phyloP scores from a whole-genome alignment of 305 asterid species.

The Rubia peregrina region DNA sequence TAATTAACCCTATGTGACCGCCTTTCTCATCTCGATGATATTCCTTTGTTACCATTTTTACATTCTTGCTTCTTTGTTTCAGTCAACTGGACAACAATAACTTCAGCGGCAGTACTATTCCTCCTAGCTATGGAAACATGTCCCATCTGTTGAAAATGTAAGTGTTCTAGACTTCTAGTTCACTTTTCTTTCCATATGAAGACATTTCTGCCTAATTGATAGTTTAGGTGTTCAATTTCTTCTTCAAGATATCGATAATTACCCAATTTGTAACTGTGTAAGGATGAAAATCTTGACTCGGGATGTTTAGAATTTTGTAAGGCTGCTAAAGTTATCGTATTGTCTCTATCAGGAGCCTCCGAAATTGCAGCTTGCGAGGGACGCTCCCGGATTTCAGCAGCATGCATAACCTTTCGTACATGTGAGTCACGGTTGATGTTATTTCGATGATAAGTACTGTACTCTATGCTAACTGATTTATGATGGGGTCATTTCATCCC shows the following conservation, averaged over 20 bases:
- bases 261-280: background rate
- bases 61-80: constrained; percentile 21
- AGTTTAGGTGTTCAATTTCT: background rate
- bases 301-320: background rate
- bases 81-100: constrained; percentile 97
- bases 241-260: background rate
- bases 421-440: constrained; percentile 42
- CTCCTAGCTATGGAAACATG: constrained; percentile 73
- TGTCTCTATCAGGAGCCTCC: constrained; percentile 68
- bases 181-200: constrained; percentile 15
- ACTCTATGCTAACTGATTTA: background rate
- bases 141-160: constrained; percentile 71
- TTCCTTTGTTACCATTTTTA: constrained; percentile 14
- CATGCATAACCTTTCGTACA: constrained; percentile 51
- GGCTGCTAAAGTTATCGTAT: constrained; percentile 7
- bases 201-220: background rate
- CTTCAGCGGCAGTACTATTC: constrained; percentile 63
- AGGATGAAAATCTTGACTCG: background rate
- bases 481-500: constrained; percentile 1
- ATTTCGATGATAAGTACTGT: background rate
- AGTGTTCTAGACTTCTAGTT: constrained; percentile 27
- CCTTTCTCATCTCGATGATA: constrained; percentile 15
- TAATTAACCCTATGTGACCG: background rate
- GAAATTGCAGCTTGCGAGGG: constrained; percentile 93
- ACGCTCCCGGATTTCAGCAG: constrained; percentile 75